These are phyloP conservation scores for Scopulariopsis brevicaulis DNA, from an alignment of 2,329 filamentous ascomycete species.

Conservation along the genomic window DNA sequence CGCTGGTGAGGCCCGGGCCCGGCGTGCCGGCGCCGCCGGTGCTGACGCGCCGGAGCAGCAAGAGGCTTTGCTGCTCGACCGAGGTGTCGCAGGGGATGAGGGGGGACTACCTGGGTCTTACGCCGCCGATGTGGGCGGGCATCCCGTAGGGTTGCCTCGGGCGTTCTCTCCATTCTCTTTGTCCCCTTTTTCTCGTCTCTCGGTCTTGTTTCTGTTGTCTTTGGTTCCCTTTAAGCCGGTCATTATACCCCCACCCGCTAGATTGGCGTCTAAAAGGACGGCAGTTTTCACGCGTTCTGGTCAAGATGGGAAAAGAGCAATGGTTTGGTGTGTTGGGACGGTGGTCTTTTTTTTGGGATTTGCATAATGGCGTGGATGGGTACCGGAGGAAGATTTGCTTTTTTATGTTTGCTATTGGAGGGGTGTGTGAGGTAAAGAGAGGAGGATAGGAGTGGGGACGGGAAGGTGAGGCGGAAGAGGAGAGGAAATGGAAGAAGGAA, in stretches of 20 bases:
- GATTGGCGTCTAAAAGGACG: background rate
- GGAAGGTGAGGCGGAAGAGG: background rate
- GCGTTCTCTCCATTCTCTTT: too few relatives aligned
- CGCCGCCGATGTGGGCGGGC: constrained; percentile 3
- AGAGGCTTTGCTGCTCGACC: constrained; percentile 5
- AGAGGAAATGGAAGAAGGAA: background rate
- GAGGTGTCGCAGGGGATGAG: constrained; percentile 3
- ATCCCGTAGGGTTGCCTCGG: background rate
- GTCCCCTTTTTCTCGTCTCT: background rate
- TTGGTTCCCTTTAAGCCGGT: background rate
- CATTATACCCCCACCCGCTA: background rate
- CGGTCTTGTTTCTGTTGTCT: background rate
- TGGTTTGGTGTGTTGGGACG: background rate
- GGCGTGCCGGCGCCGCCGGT: background rate
- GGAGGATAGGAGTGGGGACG: background rate
- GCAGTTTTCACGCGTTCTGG: background rate
- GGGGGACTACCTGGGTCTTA: background rate
- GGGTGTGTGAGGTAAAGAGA: background rate
- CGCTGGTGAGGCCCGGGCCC: constrained; percentile 21
- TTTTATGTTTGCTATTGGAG: background rate
- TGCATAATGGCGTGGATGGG: background rate
- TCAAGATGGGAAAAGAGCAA: background rate
- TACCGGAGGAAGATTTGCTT: constrained; percentile 1
- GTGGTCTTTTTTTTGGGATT: background rate
- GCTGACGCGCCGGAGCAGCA: constrained; percentile 1